These are phyloP conservation scores for Leersia perrieri DNA, from an alignment of 176 grass and related monocot species.

Conservation along the genomic window DNA sequence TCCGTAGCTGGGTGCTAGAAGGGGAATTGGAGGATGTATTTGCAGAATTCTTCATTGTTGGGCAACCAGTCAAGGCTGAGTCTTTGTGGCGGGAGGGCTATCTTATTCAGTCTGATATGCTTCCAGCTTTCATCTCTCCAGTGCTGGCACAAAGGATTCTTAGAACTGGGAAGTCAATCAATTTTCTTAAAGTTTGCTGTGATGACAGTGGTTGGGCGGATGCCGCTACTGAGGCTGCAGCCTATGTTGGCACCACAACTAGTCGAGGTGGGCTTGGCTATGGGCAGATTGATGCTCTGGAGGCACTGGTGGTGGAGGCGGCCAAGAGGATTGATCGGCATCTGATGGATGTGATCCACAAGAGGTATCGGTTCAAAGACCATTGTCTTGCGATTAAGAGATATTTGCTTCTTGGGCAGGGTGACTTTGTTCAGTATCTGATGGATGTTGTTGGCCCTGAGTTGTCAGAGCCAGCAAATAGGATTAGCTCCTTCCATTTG, in stretches of 20 bases:
- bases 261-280: constrained; percentile 80
- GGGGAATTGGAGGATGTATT: constrained; percentile 90
- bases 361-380: constrained; percentile 76
- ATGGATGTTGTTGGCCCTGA: constrained; percentile 95
- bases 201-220: constrained; percentile 87
- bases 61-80: constrained; percentile 79
- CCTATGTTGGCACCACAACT: constrained; percentile 80
- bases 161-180: constrained; percentile 90
- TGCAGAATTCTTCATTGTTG: constrained; percentile 82
- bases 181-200: constrained; percentile 90
- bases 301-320: constrained; percentile 82
- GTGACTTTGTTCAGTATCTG: constrained; percentile 96
- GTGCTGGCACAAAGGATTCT: constrained; percentile 75
- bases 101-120: constrained; percentile 76
- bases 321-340: constrained; percentile 78
- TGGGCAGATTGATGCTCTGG: constrained; percentile 84
- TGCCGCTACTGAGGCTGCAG: constrained; percentile 64
- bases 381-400: constrained; percentile 94
- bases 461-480: constrained; percentile 91
- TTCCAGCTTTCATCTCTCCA: constrained; percentile 88
- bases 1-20: constrained; percentile 78
- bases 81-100: constrained; percentile 91
- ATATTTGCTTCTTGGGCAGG: constrained; percentile 96
- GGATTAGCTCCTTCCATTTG: constrained; percentile 91
- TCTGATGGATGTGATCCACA: constrained; percentile 92